Conservation (phyloP, 1,284 basidiomycete species). For the Ustilago loliicola region DNA sequence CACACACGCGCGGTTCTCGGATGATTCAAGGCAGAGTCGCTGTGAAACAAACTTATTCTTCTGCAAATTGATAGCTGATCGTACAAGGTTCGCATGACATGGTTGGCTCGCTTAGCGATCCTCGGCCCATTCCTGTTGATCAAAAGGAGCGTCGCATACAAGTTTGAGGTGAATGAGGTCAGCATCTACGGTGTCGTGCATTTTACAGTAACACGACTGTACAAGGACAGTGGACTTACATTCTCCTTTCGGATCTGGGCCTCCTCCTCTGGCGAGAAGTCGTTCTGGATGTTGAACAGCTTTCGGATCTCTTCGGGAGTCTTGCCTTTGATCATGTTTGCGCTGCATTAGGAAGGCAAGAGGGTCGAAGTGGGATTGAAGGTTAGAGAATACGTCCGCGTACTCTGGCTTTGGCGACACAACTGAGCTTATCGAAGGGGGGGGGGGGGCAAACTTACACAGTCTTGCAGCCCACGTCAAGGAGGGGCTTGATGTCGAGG, state of each 20-base stretch:
- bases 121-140: conserved; percentile 67
- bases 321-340: conserved; percentile 99
- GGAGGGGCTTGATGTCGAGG: conserved; percentile 97
- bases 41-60: conserved; percentile 2
- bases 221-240: conserved; percentile 70
- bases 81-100: conserved; percentile 1
- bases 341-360: conserved; percentile 69
- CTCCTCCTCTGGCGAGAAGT: conserved; percentile 99
- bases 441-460: conserved; percentile 73
- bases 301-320: conserved; percentile 96
- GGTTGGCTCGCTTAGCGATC: conserved; percentile 53
- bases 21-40: neutral
- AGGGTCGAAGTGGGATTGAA: neutral
- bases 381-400: conserved; percentile 1
- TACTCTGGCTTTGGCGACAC: neutral
- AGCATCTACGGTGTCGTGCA: neutral
- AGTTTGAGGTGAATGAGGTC: neutral
- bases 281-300: conserved; percentile 82
- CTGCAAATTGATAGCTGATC: conserved; percentile 2
- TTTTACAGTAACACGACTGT: neutral
- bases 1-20: neutral
- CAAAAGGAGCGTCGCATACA: neutral
- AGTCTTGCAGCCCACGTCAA: conserved; percentile 99
- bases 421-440: neutral
- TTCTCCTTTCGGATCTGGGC: conserved; percentile 99